Evolutionary conservation across 768 basidiomycete genomes (phyloP).

Genomic region (Russula compacta): DNA sequence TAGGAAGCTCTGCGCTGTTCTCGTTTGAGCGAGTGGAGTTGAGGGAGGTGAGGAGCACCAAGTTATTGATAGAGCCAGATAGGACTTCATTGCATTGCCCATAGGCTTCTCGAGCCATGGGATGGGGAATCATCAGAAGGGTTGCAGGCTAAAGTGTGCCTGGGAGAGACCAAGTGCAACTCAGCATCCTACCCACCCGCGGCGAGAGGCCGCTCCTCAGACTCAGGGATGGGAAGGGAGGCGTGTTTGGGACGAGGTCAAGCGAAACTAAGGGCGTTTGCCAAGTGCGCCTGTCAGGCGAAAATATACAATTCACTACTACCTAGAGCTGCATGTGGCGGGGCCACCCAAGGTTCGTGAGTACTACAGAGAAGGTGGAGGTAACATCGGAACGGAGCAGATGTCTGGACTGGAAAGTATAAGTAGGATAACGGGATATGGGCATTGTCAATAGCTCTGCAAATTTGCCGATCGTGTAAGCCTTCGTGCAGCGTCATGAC

Average conservation of each 20-base stretch:
- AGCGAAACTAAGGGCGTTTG: conserved; percentile 44
- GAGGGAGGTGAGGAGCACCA: conserved; percentile 56
- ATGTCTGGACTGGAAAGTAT: neutral
- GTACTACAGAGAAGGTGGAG: neutral
- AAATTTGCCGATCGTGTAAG: too few species aligned
- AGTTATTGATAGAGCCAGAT: conserved; percentile 73
- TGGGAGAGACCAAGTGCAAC: conserved; percentile 45
- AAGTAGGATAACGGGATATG: neutral
- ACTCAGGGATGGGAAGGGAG: conserved; percentile 42
- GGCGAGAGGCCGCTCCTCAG: conserved; percentile 52
- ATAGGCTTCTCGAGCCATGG: conserved; percentile 27
- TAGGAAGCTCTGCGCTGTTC: conserved; percentile 62
- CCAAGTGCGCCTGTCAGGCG: conserved; percentile 29
- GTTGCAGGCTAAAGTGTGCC: conserved; percentile 9
- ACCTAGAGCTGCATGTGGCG: neutral
- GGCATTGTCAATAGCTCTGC: too few species aligned
- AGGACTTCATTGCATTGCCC: conserved; percentile 53
- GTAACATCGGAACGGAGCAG: neutral
- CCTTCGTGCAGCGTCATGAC: too few species aligned
- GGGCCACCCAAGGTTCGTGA: too few species aligned
- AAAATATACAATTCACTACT: neutral
- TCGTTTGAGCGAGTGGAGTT: conserved; percentile 50
- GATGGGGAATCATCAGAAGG: neutral
- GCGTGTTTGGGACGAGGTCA: conserved; percentile 55
- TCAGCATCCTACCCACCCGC: conserved; percentile 70